Base-by-base conservation (phyloP, 495 filamentous ascomycete genomes). In the Letharia lupina region DNA sequence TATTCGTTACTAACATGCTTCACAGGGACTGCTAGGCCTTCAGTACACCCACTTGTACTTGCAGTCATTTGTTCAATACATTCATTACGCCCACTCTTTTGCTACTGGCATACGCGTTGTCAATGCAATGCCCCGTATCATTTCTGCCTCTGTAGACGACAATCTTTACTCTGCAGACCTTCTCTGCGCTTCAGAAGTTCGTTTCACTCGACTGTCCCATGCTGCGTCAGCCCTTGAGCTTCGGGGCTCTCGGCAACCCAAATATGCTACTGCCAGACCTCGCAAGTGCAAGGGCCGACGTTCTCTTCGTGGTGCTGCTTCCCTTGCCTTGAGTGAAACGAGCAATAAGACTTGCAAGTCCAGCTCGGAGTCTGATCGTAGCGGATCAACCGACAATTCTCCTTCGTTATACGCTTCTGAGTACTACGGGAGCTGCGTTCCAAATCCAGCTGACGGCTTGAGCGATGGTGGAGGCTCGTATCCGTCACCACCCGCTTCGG, bases 71-170 rank as follows among this genome's bases (percentile, higher is more conserved):
- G 63, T 39, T 54, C 54, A 9, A 23, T 39, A 39, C 64, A 62
- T 50, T 71, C 68, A 60, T 67, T 70, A 47, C 57, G 23, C 45
- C 15, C 37, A 54, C 39, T 67, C n/a, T 48, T 18, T 60, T 60
- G 37, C 7, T 60, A 31, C 31, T 62, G 7, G 56, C 50, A 39
- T 54, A 37, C 28, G 13, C 28, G 41, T 42, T 41, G 41, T 33
- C 37, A 64, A 50, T 61, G 52, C 61, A 40, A 70, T 70, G 68
- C 62, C 57, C 48, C 61, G 40, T 57, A 10, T 63, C 44, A 35
- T 67, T 3, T 65, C 61, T n/a, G 42, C 28, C 57, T 66, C 64
- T 58, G 52, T 69, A 67, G 68, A 69, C 20, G 63, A 65, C 54
- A 60, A 7, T 60, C 42, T 45, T 59, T 65, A 39, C 54, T 48